These are phyloP conservation scores for Alternaria burnsii DNA, from an alignment of 2,329 filamentous ascomycete species.

Conservation along the genomic window DNA sequence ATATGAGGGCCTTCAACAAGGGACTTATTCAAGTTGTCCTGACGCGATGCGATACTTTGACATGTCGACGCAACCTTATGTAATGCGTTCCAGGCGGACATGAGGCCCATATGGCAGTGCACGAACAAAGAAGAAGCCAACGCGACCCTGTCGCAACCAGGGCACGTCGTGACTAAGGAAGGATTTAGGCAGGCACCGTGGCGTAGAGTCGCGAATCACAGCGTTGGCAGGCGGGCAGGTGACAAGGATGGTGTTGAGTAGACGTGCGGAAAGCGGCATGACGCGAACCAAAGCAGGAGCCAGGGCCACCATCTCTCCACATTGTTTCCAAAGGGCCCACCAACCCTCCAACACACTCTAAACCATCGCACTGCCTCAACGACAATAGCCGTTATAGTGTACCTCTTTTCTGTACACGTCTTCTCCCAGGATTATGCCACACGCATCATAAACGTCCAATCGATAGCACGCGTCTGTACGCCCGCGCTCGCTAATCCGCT, in stretches of 20 bases:
- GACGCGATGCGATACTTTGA: too few relatives aligned
- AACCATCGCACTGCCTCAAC: constrained; percentile 7
- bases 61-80: neutral
- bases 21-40: neutral
- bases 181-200: constrained; percentile 9
- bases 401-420: constrained; percentile 5
- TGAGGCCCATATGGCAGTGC: neutral
- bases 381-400: neutral
- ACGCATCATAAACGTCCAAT: neutral
- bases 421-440: neutral
- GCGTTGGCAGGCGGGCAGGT: constrained; percentile 9
- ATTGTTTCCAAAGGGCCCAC: constrained; percentile 13
- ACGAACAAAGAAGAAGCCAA: neutral
- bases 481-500: neutral
- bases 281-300: constrained; percentile 10
- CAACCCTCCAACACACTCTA: constrained; percentile 9
- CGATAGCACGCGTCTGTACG: neutral
- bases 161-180: neutral
- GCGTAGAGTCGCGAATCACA: constrained; percentile 9
- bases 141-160: neutral
- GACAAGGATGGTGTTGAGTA: constrained; percentile 7
- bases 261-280: constrained; percentile 12
- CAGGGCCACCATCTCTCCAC: constrained; percentile 20
- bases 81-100: neutral
- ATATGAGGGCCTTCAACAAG: neutral